Conservation (phyloP, 441 rosid genomes). For the Populus hybrid region DNA sequence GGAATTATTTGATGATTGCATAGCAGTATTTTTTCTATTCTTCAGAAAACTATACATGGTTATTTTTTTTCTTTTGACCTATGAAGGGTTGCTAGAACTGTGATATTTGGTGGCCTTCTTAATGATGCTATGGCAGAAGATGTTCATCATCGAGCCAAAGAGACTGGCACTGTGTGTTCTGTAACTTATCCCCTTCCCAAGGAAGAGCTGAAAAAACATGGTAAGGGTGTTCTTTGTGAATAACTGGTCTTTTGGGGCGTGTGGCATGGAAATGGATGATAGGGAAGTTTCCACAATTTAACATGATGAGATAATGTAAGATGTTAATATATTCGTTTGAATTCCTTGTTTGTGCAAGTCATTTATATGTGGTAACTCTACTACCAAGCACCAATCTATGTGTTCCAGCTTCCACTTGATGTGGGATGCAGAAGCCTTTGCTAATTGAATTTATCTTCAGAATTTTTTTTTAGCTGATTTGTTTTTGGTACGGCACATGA, state of each 20-base stretch:
- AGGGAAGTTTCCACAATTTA: background rate
- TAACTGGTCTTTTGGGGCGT: background rate
- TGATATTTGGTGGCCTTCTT: slow-evolving; percentile 83
- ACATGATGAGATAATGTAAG: background rate
- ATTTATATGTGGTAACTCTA: background rate
- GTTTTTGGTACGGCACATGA: background rate
- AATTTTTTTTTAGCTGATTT: no score
- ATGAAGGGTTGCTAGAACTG: slow-evolving; percentile 91
- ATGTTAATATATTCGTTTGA: background rate
- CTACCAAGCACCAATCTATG: no score
- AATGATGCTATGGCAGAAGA: slow-evolving; percentile 67
- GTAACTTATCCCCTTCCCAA: slow-evolving; percentile 77
- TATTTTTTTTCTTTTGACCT: slow-evolving; percentile 18
- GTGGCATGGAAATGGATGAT: background rate
- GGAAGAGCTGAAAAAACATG: slow-evolving; percentile 66
- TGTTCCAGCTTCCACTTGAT: no score
- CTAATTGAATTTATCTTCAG: no score
- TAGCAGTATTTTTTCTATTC: background rate
- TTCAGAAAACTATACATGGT: background rate
- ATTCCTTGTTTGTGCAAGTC: background rate
- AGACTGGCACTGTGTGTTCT: slow-evolving; percentile 73
- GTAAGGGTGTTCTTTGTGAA: slow-evolving; percentile 34
- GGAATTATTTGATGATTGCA: background rate
- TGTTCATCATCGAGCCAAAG: slow-evolving; percentile 57
- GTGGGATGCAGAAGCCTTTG: no score